These are phyloP conservation scores for Brasilioporus rufonigricans DNA, from an alignment of 768 basidiomycete genomes.

Conservation along the genomic window DNA sequence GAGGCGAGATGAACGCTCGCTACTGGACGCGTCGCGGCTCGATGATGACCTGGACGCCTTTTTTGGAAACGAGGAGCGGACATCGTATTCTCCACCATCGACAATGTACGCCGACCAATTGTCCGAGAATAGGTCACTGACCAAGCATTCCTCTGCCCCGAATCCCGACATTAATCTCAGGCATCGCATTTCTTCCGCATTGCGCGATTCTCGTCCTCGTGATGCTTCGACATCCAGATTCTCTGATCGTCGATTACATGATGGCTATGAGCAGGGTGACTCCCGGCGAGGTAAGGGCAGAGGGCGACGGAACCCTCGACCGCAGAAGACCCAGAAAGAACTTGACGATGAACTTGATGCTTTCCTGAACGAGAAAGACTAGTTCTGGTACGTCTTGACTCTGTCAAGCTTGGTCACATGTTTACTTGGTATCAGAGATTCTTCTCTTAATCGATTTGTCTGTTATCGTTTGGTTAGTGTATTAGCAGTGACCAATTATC, in stretches of 20 bases:
- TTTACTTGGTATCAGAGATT: conserved; percentile 1
- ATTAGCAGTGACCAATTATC: conserved; percentile 2
- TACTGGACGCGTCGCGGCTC: conserved; percentile 42
- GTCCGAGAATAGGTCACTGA: conserved; percentile 47
- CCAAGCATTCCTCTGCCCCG: conserved; percentile 53
- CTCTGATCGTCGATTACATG: conserved; percentile 18
- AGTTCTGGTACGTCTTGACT: conserved; percentile 12
- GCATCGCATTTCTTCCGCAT: conserved; percentile 44
- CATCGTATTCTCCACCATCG: conserved; percentile 43
- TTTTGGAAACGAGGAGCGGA: conserved; percentile 45
- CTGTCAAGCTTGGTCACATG: not conserved
- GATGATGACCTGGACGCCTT: conserved; percentile 73
- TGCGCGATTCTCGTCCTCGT: conserved; percentile 13
- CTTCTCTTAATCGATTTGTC: not conserved
- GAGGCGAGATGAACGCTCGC: conserved; percentile 34
- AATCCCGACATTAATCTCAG: conserved; percentile 41
- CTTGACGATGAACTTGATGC: conserved; percentile 82
- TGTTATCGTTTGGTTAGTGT: not conserved
- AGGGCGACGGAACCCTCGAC: conserved; percentile 40
- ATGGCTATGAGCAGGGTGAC: conserved; percentile 26
- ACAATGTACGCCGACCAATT: conserved; percentile 73
- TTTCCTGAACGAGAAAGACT: conserved; percentile 58
- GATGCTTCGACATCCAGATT: conserved; percentile 15
- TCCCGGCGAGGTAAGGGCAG: conserved; percentile 30
- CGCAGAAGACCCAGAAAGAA: conserved; percentile 66